phyloP scores from a whole-genome alignment of 2,329 filamentous ascomycete genomes.

The Nectriaceae sp. region DNA sequence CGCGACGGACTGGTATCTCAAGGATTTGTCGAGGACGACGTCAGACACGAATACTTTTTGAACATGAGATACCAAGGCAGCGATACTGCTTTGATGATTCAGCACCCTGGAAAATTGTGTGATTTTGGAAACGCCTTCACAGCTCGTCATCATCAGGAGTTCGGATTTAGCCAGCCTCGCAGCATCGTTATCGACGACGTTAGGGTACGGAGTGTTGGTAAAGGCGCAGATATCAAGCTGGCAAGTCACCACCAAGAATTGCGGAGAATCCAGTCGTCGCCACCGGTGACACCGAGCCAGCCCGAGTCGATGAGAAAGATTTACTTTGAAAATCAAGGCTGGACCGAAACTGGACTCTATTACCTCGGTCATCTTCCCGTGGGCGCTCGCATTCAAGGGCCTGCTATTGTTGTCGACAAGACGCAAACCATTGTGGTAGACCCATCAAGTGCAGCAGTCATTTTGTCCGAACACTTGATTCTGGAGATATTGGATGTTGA shows the following conservation, averaged over 20 bases:
- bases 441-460: constrained; percentile 32
- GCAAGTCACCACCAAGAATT: constrained; percentile 28
- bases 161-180: constrained; percentile 41
- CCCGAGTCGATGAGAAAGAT: constrained; percentile 11
- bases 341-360: constrained; percentile 28
- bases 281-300: not conserved
- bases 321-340: constrained; percentile 28
- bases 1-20: constrained; percentile 21
- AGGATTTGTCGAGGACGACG: constrained; percentile 42
- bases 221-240: constrained; percentile 23
- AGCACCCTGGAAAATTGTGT: constrained; percentile 18
- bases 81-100: constrained; percentile 45
- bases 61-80: constrained; percentile 49
- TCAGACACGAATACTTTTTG: constrained; percentile 45
- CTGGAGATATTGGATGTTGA: constrained; percentile 32
- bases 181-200: constrained; percentile 45
- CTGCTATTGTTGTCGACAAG: constrained; percentile 71
- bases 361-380: constrained; percentile 21
- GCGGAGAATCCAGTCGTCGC: constrained; percentile 12
- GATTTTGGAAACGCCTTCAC: constrained; percentile 37
- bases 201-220: constrained; percentile 42
- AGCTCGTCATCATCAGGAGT: constrained; percentile 42
- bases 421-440: constrained; percentile 77
- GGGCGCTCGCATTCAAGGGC: constrained; percentile 45
- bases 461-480: constrained; percentile 37